Evolutionary conservation across 768 basidiomycete genomes (phyloP).

Genomic region (Chlorophyllum brunneum): DNA sequence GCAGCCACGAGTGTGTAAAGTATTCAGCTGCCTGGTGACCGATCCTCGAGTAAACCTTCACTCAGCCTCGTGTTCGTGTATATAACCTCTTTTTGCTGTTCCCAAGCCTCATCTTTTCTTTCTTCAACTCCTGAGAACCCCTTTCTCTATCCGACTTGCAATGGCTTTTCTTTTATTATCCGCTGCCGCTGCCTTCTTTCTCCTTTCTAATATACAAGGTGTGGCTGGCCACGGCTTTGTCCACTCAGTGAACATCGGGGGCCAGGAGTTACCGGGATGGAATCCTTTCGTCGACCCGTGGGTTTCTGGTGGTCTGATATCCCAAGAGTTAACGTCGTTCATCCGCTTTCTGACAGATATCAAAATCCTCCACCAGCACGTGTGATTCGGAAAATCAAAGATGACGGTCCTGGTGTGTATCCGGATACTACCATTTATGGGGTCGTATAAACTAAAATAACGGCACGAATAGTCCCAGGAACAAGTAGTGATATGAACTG

Average conservation of each 20-base stretch:
- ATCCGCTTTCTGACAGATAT: slow-evolving; percentile 22
- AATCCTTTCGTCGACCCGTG: slow-evolving; percentile 38
- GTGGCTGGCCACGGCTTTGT: slow-evolving; percentile 33
- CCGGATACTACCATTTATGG: not conserved
- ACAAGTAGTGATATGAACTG: slow-evolving; percentile 39
- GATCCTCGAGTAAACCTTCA: slow-evolving; percentile 12
- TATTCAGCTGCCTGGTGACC: slow-evolving; percentile 16
- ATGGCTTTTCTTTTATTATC: slow-evolving; percentile 14
- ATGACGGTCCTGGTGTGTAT: slow-evolving; percentile 27
- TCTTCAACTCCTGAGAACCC: slow-evolving; percentile 78
- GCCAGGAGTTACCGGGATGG: slow-evolving; percentile 32
- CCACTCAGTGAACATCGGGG: slow-evolving; percentile 26
- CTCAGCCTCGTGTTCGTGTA: slow-evolving; percentile 1
- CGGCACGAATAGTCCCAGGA: slow-evolving; percentile 20
- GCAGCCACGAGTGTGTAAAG: not conserved
- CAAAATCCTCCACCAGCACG: slow-evolving; percentile 21
- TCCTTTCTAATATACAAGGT: slow-evolving; percentile 15
- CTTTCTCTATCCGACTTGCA: slow-evolving; percentile 93
- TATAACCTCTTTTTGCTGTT: slow-evolving; percentile 28
- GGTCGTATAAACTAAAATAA: slow-evolving; percentile 11
- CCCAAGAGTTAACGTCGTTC: slow-evolving; percentile 5
- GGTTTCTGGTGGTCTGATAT: slow-evolving; percentile 4
- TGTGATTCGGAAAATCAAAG: slow-evolving; percentile 30
- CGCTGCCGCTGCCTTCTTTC: slow-evolving; percentile 15
- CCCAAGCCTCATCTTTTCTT: slow-evolving; percentile 57